A percentile compares a stretch with the other conserved stretches of the same genome.
phyloP scores from a whole-genome alignment of 164 flowering plant species.

The Buxus sempervirens region DNA sequence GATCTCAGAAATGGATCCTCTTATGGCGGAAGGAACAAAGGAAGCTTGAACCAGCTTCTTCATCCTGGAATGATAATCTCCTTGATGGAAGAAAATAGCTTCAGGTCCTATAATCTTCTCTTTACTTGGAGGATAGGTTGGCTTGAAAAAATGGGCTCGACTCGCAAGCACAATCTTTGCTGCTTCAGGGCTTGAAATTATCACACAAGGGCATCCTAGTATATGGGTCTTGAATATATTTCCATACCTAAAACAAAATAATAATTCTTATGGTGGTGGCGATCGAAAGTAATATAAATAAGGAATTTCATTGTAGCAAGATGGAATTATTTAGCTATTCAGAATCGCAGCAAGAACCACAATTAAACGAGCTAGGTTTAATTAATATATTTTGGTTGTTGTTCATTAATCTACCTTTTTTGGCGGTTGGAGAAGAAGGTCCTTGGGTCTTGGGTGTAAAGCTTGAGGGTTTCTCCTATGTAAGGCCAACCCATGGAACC shows the following conservation, averaged over 20 bases:
- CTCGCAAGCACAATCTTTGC: constrained; percentile 59
- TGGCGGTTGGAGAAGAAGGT: constrained; percentile 45
- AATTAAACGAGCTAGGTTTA: too few species aligned
- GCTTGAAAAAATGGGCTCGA: constrained; percentile 61
- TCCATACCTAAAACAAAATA: constrained; percentile 52
- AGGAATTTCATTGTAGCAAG: too few species aligned
- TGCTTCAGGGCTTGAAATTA: constrained; percentile 81
- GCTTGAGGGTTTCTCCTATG: constrained; percentile 52
- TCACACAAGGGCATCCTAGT: constrained; percentile 89
- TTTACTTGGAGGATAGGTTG: constrained; percentile 75
- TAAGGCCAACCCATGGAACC: constrained; percentile 54
- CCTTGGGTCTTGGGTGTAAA: constrained; percentile 56
- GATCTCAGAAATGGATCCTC: constrained; percentile 42
- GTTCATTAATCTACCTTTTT: constrained; percentile 29
- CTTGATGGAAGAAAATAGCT: constrained; percentile 87
- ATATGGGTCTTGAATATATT: constrained; percentile 79
- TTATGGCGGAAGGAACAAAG: constrained; percentile 56
- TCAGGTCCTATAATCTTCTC: constrained; percentile 77
- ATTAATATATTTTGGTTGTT: too few species aligned
- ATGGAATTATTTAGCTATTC: too few species aligned
- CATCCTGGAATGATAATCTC: constrained; percentile 62
- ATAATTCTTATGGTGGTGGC: too few species aligned
- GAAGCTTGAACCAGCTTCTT: constrained; percentile 72
- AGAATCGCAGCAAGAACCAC: too few species aligned
- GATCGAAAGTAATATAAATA: too few species aligned